Evolutionary conservation across 257 asterid species (phyloP), one percentile per base, ranked within the genome.

Genomic region (Nicotiana undulata): DNA sequence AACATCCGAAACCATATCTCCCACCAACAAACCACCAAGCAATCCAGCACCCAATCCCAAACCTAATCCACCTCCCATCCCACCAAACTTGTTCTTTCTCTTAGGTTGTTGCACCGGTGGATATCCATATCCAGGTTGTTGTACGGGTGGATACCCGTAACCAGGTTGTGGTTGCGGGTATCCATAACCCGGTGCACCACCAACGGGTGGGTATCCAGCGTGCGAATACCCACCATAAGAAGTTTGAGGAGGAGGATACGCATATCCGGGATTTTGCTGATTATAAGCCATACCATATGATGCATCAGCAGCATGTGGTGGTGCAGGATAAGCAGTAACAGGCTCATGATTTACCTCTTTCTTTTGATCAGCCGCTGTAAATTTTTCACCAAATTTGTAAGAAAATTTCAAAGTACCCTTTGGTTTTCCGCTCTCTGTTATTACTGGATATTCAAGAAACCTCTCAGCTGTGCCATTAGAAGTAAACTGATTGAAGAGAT

Each of bases 31-130:
- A 32, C 98, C 98, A 28, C 98, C 98, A 0, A 94, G 92, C 90
- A 94, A 85, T 72, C 98, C 98, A 26, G 96, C 96, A 2, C 98
- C 98, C 70, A 94, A 84, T 46, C 97, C 98, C 89, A 94, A 3
- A 9, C 97, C 98, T 3, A 90, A 12, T 4, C 95, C 97, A 2
- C 84, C 80, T 63, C 81, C 86, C 82, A 66, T 66, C n/a, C 46
- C 79, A 32, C 94, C 86, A 80, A 84, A 90, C 85, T 85, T 85
- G 82, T 79, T 87, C 34, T 90, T 91, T 87, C 85, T 92, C 87
- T 81, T 83, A 26, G 93, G 92, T 16, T 79, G 87, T 83, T 84
- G 92, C 64, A 70, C 81, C 52, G 80, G 90, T 24, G 85, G 92
- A 82, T 88, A 88, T 34, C 81, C 83, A 28, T 88, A 83, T 3